phyloP scores from a whole-genome alignment of 257 asterid genomes.

The Solanum tarijense region DNA sequence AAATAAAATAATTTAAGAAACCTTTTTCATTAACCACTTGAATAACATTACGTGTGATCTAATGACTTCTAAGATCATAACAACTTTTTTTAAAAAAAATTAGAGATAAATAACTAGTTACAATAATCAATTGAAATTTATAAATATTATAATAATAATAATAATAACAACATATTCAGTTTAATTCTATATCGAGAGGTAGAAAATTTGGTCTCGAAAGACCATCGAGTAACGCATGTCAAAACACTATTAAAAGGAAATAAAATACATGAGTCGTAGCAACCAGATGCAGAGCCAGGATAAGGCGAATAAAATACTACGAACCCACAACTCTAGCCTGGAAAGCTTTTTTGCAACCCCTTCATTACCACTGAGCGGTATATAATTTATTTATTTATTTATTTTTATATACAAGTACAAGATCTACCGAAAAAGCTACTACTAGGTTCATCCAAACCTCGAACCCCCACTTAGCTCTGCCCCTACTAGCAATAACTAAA shows the following conservation, averaged over 20 bases:
- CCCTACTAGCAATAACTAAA: not conserved
- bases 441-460: no score
- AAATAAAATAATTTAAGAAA: not conserved
- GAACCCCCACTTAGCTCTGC: fast-evolving
- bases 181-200: not conserved
- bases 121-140: not conserved
- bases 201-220: no score
- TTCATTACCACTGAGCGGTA: not conserved
- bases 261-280: not conserved
- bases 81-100: not conserved
- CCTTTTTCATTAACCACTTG: not conserved
- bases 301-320: not conserved
- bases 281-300: not conserved
- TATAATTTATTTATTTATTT: no score
- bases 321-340: not conserved
- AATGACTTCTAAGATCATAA: not conserved
- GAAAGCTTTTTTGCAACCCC: not conserved
- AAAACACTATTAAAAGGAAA: not conserved
- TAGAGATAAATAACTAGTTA: not conserved
- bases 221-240: no score
- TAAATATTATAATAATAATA: not conserved
- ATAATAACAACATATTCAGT: not conserved
- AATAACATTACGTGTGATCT: not conserved
- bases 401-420: no score
- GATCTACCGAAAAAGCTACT: no score